Evolutionary conservation across 75 land plant species (phyloP).

Genomic region (Picea sitchensis): DNA sequence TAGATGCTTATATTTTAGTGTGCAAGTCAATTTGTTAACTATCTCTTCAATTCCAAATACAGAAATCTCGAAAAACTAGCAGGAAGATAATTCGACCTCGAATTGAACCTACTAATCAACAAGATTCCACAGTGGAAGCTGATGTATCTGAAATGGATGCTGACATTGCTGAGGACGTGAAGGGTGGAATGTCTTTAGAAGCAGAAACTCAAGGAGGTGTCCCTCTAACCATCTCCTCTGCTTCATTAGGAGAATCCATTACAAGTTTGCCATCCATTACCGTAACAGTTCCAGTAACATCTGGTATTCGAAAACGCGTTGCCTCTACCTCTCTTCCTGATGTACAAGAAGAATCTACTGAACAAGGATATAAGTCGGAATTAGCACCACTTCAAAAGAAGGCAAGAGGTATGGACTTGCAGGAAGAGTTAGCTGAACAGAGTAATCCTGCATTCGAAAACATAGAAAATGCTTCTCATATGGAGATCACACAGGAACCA

Average conservation of each 20-base stretch:
- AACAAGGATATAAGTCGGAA: background rate
- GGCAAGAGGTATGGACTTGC: constrained; percentile 4
- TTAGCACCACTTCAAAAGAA: constrained; percentile 10
- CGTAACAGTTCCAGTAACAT: background rate
- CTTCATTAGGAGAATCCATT: background rate
- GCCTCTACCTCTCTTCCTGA: constrained; percentile 3
- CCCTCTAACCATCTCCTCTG: background rate
- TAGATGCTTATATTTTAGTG: background rate
- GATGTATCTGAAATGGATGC: constrained; percentile 47
- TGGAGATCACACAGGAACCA: background rate
- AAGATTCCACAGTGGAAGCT: constrained; percentile 28
- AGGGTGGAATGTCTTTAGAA: constrained; percentile 7
- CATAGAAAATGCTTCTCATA: background rate
- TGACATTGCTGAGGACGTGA: constrained; percentile 42
- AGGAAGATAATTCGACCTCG: constrained; percentile 69
- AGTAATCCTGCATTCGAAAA: background rate
- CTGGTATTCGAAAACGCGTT: background rate
- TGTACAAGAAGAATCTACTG: background rate
- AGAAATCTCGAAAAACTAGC: constrained; percentile 39
- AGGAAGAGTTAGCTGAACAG: constrained; percentile 3
- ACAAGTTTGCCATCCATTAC: background rate
- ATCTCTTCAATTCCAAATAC: background rate
- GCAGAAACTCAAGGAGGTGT: constrained; percentile 15
- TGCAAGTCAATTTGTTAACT: background rate
- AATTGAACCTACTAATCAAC: constrained; percentile 26